These are phyloP conservation scores for Crithidia fasciculata DNA, from an alignment of 208 protist species.

Conservation along the genomic window DNA sequence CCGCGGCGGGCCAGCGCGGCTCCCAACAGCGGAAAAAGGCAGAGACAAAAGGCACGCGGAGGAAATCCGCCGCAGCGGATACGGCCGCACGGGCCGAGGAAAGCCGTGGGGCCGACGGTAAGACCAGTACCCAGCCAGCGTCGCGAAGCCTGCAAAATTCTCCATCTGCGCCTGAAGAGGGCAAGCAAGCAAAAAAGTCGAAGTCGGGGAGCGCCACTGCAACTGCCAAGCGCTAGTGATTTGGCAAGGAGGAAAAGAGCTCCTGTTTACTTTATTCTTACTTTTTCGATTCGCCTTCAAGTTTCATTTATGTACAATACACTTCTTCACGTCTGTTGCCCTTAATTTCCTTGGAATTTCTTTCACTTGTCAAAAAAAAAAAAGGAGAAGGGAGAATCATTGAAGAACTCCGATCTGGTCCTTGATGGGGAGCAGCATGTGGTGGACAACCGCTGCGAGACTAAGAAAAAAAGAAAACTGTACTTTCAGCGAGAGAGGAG, in stretches of 20 bases:
- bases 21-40: constrained; percentile 10
- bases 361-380: background rate
- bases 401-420: background rate
- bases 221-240: background rate
- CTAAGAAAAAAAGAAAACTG: too few species aligned
- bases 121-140: background rate
- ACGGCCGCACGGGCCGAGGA: constrained; percentile 5
- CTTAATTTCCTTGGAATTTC: background rate
- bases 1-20: constrained; percentile 5
- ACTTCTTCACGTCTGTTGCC: background rate
- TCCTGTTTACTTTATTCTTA: too few species aligned
- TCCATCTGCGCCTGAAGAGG: background rate
- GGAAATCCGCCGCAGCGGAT: background rate
- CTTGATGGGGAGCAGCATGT: too few species aligned
- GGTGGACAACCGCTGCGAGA: too few species aligned
- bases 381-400: background rate
- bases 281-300: background rate
- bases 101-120: constrained; percentile 3
- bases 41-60: background rate
- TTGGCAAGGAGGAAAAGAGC: background rate
- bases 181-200: background rate
- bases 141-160: background rate
- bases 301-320: background rate
- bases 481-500: too few species aligned
- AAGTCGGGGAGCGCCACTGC: background rate